Percentiles rank a stretch among this genome's conserved stretches.
These are phyloP conservation scores for Arthrinium puccinioides DNA, from an alignment of 2,329 filamentous ascomycete species.

Conservation along the genomic window DNA sequence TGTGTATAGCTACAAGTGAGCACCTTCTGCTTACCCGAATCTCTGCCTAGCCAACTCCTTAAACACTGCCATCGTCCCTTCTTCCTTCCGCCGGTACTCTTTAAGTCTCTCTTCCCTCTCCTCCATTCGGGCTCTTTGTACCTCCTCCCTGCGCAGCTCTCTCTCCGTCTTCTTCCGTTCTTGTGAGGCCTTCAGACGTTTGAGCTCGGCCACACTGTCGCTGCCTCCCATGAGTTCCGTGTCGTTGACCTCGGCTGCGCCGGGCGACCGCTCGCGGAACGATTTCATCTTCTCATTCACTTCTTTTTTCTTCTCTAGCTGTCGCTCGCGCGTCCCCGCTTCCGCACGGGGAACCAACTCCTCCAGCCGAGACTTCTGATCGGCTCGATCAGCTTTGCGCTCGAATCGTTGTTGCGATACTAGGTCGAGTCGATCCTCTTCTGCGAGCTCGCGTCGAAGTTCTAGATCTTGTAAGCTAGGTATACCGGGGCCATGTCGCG, in stretches of 20 bases:
- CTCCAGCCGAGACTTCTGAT: slow-evolving; percentile 67
- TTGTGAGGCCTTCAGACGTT: slow-evolving; percentile 55
- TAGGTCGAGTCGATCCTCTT: slow-evolving; percentile 39
- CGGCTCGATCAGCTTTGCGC: slow-evolving; percentile 56
- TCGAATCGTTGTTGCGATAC: slow-evolving; percentile 49
- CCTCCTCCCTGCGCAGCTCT: slow-evolving; percentile 76
- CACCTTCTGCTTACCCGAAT: slow-evolving; percentile 50
- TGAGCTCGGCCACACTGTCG: slow-evolving; percentile 58
- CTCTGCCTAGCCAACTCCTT: slow-evolving; percentile 70
- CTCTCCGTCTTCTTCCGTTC: slow-evolving; percentile 75
- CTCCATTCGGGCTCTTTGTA: slow-evolving; percentile 63
- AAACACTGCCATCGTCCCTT: slow-evolving; percentile 76
- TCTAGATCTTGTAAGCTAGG: slow-evolving; percentile 70
- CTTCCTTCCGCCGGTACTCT: slow-evolving; percentile 68
- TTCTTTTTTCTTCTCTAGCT: slow-evolving; percentile 77
- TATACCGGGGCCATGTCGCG: slow-evolving; percentile 47
- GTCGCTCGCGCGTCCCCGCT: slow-evolving; percentile 72
- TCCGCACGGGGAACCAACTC: slow-evolving; percentile 80
- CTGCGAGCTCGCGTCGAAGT: slow-evolving; percentile 41
- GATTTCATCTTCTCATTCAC: slow-evolving; percentile 64
- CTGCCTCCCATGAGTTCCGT: slow-evolving; percentile 71
- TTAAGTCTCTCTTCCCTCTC: slow-evolving; percentile 73
- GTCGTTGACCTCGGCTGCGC: slow-evolving; percentile 49
- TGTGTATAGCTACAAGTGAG: too few relatives aligned
- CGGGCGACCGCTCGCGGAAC: slow-evolving; percentile 62